Base-by-base conservation (phyloP, 2,329 filamentous ascomycete species). In the Colletotrichum siamense region DNA sequence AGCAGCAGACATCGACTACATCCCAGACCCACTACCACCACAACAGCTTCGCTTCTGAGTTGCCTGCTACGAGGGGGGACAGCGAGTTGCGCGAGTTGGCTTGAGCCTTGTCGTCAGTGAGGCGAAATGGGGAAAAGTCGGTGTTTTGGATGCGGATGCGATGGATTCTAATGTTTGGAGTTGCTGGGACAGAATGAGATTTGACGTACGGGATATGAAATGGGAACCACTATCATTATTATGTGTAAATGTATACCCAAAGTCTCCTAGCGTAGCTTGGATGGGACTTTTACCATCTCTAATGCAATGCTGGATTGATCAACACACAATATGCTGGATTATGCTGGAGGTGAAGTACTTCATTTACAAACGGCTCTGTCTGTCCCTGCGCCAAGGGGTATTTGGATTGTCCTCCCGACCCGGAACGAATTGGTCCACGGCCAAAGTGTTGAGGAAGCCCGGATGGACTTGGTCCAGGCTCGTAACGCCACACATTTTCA, bases 401-500 rank as follows among this genome's bases (percentile, higher is more conserved):
- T 88, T 89, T 3, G 87, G 87, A 79, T 89, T 87, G 12, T 86
- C 85, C 62, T 86, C 83, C 15, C 81, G 82, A 57, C 79, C 80
- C 3, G 88, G 87, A 18, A 89, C 83, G 59, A 89, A 78, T 73
- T 89, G 87, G 76, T 90, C 88, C 7, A 89, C 84, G 2, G 85
- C 86, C n/a, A 85, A 81, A 0, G 88, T 89, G 73, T 93, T 92
- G 28, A 94, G 82, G 81, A 93, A 85, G 0, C 92, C 91, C 1
- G 92, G 91, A 78, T 92, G 89, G 7, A 92, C 87, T 80, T 93
- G 88, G 69, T 90, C 87, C 12, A 94, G 83, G 77, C 90, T 88
- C 2, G 91, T 93, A 39, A 94, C 87, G 3, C 93, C 93, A 73
- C 92, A 90, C 81, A 94, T 87, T 30, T 90, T 88, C 92, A 94